Base-by-base conservation (phyloP, 2,329 filamentous ascomycete genomes). In the Aspergillus fructus region DNA sequence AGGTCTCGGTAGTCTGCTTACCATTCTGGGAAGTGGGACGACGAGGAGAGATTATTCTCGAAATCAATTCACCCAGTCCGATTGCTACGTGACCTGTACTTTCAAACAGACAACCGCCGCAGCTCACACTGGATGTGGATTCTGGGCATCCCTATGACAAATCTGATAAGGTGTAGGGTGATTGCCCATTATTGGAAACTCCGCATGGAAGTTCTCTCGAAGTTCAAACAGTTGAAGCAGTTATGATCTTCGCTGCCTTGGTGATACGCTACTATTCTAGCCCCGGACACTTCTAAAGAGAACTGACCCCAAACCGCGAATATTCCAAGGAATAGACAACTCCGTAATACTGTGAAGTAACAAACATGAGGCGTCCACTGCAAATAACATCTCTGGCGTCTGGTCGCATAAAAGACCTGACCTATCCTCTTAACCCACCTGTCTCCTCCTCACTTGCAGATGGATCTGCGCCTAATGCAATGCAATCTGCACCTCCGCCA, bases 401-500 rank as follows among this genome's bases (percentile, higher is more conserved):
- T 15, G 34, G 34, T 37, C 34, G 34, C 34, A 37, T 37, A 37
- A 15, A 37, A 40, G 21, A 49, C 8, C 19, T 45, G 42, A 41
- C 37, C 27, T 49, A 24, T 56, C 46, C 33, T n/a, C 37, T 43
- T 19, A 50, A 43, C 39, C 11, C 27, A 12, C 48, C 34, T 24
- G 24, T 24, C 21, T n/a, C 21, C 24, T 39, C 30, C 51, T 58
- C 40, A 34, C 56, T n/a, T 58, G 56, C 56, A 58, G 40, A 46
- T 54, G 33, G 56, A 58, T 58, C 47, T 50, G 46, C 50, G 37
- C 42, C 56, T 58, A 58, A 58, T 58, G 56, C 56, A 58, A 54
- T 50, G 46, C 49, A 49, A 58, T 53, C 40, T 49, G 49, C 53
- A 43, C 40, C 39, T 47, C 46, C 30, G 56, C 56, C 46, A 54